A percentile compares a stretch with the other conserved stretches of the same genome.
These are phyloP conservation scores for Wickerhamiella siamensis DNA, from an alignment of 805 yeast genomes.

Conservation along the genomic window DNA sequence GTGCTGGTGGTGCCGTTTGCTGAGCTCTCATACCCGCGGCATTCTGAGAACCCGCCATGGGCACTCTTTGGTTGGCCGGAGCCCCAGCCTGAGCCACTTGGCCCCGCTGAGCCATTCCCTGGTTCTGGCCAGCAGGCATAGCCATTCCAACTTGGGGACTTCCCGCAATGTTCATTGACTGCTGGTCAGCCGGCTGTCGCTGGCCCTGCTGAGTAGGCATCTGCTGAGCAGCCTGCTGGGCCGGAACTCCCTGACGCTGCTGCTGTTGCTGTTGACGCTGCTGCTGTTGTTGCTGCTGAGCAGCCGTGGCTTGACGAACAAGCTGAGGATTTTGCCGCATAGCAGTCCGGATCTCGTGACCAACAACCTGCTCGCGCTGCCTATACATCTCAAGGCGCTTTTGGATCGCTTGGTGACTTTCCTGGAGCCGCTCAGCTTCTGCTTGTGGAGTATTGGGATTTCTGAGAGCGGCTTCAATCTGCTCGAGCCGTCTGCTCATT, in stretches of 20 bases:
- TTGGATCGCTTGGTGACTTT: conserved; percentile 9
- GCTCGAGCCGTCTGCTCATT: conserved; percentile 10
- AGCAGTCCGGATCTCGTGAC: conserved; percentile 12
- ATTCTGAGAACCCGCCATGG: neutral
- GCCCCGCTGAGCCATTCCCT: neutral
- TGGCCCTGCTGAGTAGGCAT: neutral
- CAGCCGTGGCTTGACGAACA: neutral
- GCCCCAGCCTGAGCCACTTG: neutral
- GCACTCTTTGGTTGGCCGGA: neutral
- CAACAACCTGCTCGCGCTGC: conserved; percentile 14
- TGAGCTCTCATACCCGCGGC: neutral
- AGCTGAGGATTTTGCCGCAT: conserved; percentile 1
- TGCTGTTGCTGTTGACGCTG: conserved; percentile 10
- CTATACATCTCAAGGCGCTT: conserved; percentile 12
- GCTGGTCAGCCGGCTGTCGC: conserved; percentile 5
- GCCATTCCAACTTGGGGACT: neutral
- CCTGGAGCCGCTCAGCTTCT: conserved; percentile 10
- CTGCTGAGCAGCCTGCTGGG: conserved; percentile 13
- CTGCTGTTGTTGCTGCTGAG: conserved; percentile 8
- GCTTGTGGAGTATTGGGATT: conserved; percentile 5
- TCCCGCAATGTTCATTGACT: conserved; percentile 6
- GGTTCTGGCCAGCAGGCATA: neutral
- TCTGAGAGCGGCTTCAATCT: conserved; percentile 8
- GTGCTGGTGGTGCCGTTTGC: neutral
- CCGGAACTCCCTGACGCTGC: conserved; percentile 10